Evolutionary conservation across 495 filamentous ascomycete genomes (phyloP).

Genomic region (Aspergillus cavernicola): DNA sequence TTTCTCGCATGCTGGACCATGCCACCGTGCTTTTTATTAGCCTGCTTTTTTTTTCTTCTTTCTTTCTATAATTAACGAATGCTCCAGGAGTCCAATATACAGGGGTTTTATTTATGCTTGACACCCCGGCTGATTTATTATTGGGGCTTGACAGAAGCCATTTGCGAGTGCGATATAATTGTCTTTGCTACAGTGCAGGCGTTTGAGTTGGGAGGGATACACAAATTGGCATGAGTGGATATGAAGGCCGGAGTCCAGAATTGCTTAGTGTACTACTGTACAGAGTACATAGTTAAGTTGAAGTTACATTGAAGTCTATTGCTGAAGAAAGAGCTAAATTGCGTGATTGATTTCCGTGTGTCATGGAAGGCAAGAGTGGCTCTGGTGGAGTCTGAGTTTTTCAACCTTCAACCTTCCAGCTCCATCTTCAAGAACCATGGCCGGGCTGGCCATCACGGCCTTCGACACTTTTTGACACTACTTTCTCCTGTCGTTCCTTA

Average conservation of each 20-base stretch:
- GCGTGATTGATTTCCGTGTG: conserved; percentile 48
- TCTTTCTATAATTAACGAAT: conserved; percentile 11
- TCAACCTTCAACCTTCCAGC: too few relatives aligned
- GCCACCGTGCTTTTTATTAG: conserved; percentile 7
- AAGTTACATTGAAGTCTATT: conserved; percentile 1
- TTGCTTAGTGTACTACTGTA: conserved; percentile 22
- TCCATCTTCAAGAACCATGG: conserved; percentile 8
- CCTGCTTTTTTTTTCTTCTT: conserved; percentile 8
- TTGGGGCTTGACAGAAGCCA: neutral
- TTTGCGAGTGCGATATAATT: conserved; percentile 4
- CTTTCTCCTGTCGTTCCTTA: neutral
- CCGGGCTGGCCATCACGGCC: too few relatives aligned
- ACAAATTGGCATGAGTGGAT: conserved; percentile 33
- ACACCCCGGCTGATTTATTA: neutral
- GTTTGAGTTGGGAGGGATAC: conserved; percentile 26
- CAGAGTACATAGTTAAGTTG: neutral
- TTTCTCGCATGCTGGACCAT: conserved; percentile 18
- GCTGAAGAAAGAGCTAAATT: conserved; percentile 14
- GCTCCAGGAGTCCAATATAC: conserved; percentile 10
- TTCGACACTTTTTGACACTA: too few relatives aligned
- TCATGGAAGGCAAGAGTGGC: conserved; percentile 27
- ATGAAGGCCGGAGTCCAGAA: conserved; percentile 9
- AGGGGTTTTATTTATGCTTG: conserved; percentile 3
- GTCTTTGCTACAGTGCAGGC: conserved; percentile 8
- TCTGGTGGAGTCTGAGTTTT: conserved; percentile 12